These are phyloP conservation scores for Ophiostoma sp. DNA, from an alignment of 2,329 filamentous ascomycete species.

Conservation along the genomic window DNA sequence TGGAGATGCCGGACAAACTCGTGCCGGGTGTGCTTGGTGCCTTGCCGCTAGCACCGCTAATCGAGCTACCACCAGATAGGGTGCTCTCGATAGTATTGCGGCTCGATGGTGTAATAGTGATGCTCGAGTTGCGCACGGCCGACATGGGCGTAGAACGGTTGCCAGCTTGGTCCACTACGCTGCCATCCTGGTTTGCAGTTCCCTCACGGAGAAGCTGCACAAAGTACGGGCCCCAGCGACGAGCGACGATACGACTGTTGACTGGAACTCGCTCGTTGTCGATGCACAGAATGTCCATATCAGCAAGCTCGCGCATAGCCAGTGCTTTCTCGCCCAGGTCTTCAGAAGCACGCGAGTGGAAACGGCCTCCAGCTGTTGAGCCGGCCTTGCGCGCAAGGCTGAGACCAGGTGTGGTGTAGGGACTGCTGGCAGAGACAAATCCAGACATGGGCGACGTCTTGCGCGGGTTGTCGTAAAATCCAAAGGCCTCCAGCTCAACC, in stretches of 20 bases:
- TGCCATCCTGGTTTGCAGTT: constrained; percentile 62
- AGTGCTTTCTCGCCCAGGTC: constrained; percentile 79
- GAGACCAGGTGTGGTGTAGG: constrained; percentile 51
- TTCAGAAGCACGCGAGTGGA: constrained; percentile 70
- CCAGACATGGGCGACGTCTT: constrained; percentile 71
- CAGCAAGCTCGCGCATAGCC: constrained; percentile 74
- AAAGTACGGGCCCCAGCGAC: constrained; percentile 94
- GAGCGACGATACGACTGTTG: constrained; percentile 81
- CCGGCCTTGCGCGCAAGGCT: constrained; percentile 56
- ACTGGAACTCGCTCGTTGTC: constrained; percentile 88
- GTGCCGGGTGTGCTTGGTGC: constrained; percentile 43
- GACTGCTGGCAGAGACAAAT: constrained; percentile 78
- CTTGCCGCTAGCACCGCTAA: constrained; percentile 32
- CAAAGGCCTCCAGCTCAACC: constrained; percentile 95
- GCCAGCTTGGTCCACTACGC: constrained; percentile 62
- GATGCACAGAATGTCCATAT: constrained; percentile 95
- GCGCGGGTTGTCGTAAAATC: constrained; percentile 91
- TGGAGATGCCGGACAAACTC: constrained; percentile 37
- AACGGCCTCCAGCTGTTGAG: constrained; percentile 67
- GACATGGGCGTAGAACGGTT: constrained; percentile 58
- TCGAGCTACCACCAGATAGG: constrained; percentile 40
- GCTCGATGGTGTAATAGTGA: constrained; percentile 73
- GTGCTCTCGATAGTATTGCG: constrained; percentile 46
- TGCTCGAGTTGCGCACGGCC: constrained; percentile 64
- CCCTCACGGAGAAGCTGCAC: constrained; percentile 84